These are phyloP conservation scores for Starmerella stellata DNA, from an alignment of 805 yeast species.

Conservation along the genomic window DNA sequence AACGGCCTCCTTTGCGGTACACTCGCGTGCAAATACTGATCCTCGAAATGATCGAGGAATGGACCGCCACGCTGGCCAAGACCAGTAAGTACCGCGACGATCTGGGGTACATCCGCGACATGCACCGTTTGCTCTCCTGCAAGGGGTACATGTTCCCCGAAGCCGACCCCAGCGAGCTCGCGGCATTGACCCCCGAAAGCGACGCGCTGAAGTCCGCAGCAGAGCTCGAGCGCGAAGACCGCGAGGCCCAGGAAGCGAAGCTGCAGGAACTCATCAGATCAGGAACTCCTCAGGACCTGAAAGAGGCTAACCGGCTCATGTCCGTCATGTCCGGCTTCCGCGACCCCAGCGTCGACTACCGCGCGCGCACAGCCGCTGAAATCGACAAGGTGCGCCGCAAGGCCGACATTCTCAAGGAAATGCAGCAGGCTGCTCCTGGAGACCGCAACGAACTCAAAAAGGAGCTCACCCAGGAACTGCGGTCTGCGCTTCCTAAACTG, in stretches of 20 bases:
- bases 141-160: conserved; percentile 93
- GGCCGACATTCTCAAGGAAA: conserved; percentile 71
- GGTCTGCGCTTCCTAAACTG: conserved; percentile 59
- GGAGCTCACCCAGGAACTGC: conserved; percentile 25
- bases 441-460: neutral
- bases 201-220: conserved; percentile 60
- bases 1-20: conserved; percentile 75
- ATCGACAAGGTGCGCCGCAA: conserved; percentile 68
- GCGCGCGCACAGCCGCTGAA: conserved; percentile 66
- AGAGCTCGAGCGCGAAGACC: conserved; percentile 83
- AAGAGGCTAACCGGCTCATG: conserved; percentile 93
- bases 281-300: conserved; percentile 86
- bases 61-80: conserved; percentile 89
- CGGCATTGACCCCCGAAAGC: conserved; percentile 74
- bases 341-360: conserved; percentile 55
- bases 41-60: conserved; percentile 82
- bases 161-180: conserved; percentile 73
- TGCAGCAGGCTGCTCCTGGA: conserved; percentile 25
- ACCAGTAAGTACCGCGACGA: conserved; percentile 83
- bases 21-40: conserved; percentile 68
- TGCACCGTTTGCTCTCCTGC: conserved; percentile 76
- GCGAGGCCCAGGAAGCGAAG: conserved; percentile 82
- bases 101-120: conserved; percentile 77
- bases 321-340: conserved; percentile 96
- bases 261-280: conserved; percentile 87